Percentiles rank a stretch among this genome's conserved stretches.
These are phyloP conservation scores for Guadua angustifolia DNA, from an alignment of 176 grass and related monocot genomes.

Conservation along the genomic window DNA sequence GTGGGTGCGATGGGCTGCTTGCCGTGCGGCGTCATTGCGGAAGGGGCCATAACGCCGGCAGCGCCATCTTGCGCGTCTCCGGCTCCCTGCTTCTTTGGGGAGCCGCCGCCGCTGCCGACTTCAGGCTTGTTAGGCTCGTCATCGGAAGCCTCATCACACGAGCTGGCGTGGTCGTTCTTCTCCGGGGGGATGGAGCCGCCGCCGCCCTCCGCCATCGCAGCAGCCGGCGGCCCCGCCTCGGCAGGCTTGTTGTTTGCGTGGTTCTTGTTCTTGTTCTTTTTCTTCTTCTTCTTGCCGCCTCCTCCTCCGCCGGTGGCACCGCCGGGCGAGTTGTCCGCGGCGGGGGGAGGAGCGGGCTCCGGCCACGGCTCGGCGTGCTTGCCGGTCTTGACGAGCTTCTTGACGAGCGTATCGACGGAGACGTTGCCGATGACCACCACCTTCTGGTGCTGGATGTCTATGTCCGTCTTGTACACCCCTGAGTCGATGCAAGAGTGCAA, in stretches of 20 bases:
- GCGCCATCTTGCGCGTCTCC: conserved; percentile 30
- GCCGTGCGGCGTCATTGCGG: conserved; percentile 45
- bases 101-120: conserved; percentile 14
- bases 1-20: conserved; percentile 26
- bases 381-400: conserved; percentile 89
- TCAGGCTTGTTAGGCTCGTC: conserved; percentile 50
- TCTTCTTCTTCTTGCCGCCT: conserved; percentile 72
- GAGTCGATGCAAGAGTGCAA: not conserved
- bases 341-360: conserved; percentile 39
- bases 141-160: conserved; percentile 49
- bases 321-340: not conserved
- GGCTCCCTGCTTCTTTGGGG: conserved; percentile 12
- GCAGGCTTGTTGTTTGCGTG: conserved; percentile 33
- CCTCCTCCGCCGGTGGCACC: conserved; percentile 28
- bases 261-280: conserved; percentile 70
- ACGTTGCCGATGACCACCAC: conserved; percentile 85
- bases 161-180: conserved; percentile 36
- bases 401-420: conserved; percentile 71
- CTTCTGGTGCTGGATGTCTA: conserved; percentile 87
- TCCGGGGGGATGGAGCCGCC: conserved; percentile 21
- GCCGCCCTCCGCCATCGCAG: not conserved
- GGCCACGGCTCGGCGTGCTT: conserved; percentile 98
- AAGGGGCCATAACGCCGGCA: not conserved
- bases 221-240: conserved; percentile 6
- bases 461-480: conserved; percentile 84